A percentile compares a stretch with the other conserved stretches of the same genome.
These are phyloP conservation scores for Paramarasmius palmivorus DNA, from an alignment of 1,284 basidiomycete species.

Conservation along the genomic window DNA sequence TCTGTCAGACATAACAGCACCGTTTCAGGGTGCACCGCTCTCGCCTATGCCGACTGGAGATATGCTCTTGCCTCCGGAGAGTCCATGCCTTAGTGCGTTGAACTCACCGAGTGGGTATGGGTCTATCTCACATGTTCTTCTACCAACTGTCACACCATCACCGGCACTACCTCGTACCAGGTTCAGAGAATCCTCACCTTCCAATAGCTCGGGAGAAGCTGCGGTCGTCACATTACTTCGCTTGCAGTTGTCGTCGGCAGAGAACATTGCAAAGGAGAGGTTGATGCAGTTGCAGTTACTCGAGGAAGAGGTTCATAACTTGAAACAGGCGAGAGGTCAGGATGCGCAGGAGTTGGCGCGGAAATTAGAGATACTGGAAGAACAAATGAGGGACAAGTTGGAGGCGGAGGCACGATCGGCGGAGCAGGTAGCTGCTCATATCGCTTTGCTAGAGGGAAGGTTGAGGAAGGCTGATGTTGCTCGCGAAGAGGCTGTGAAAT, in stretches of 20 bases:
- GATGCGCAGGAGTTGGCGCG: slow-evolving; percentile 61
- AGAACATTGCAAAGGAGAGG: slow-evolving; percentile 66
- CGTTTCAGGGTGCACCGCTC: slow-evolving; percentile 61
- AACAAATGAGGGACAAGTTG: slow-evolving; percentile 46
- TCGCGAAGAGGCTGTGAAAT: slow-evolving; percentile 46
- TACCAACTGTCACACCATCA: slow-evolving; percentile 76
- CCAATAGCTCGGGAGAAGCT: slow-evolving; percentile 41
- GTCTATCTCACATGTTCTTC: slow-evolving; percentile 76
- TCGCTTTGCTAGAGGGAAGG: slow-evolving; percentile 54
- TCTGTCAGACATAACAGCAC: slow-evolving; percentile 66
- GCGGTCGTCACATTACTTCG: slow-evolving; percentile 62
- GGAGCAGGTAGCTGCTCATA: slow-evolving; percentile 52
- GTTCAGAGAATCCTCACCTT: slow-evolving; percentile 35
- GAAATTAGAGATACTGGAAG: slow-evolving; percentile 63
- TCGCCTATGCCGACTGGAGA: slow-evolving; percentile 56
- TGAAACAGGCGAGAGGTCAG: slow-evolving; percentile 55
- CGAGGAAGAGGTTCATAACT: slow-evolving; percentile 64
- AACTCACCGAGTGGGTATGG: slow-evolving; percentile 72
- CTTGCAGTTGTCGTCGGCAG: slow-evolving; percentile 69
- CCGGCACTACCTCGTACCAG: slow-evolving; percentile 53
- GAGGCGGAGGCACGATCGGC: slow-evolving; percentile 46
- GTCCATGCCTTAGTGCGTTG: slow-evolving; percentile 66
- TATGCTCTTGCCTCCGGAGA: slow-evolving; percentile 59
- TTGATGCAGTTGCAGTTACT: slow-evolving; percentile 59
- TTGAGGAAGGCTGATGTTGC: slow-evolving; percentile 43